Evolutionary conservation across 2,329 filamentous ascomycete genomes (phyloP).

Genomic region (Alternaria rosae): DNA sequence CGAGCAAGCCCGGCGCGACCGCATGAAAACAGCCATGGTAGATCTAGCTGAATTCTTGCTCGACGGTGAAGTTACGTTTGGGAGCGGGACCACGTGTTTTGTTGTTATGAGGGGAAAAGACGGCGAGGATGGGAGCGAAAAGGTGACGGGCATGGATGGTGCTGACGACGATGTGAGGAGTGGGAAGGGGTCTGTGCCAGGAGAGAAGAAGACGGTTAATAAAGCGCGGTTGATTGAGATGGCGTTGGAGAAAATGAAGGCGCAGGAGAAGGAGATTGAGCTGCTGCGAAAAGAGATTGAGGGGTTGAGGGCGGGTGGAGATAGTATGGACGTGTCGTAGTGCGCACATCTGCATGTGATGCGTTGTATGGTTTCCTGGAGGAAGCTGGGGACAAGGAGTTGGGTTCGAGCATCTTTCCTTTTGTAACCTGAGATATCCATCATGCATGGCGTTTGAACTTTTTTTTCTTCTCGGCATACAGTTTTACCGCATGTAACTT

Average conservation of each 20-base stretch:
- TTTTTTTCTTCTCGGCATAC: not conserved
- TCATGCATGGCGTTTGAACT: conserved; percentile 3
- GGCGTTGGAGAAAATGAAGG: conserved; percentile 42
- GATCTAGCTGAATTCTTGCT: conserved; percentile 39
- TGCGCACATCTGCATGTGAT: not conserved
- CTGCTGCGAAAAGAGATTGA: conserved; percentile 35
- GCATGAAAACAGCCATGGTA: conserved; percentile 44
- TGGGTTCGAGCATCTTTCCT: not conserved
- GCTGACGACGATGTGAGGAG: conserved; percentile 1
- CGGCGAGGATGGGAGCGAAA: conserved; percentile 2
- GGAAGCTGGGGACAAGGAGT: not conserved
- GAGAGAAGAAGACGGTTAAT: conserved; percentile 41
- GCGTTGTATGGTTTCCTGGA: not conserved
- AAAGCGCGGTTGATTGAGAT: conserved; percentile 42
- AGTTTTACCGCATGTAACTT: not conserved
- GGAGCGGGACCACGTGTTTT: conserved; percentile 41
- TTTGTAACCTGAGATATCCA: conserved; percentile 7
- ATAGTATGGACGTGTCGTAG: conserved; percentile 36
- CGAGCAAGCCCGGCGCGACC: conserved; percentile 42
- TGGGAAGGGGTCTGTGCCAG: conserved; percentile 15
- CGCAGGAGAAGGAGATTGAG: conserved; percentile 40
- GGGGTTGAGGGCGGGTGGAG: conserved; percentile 20
- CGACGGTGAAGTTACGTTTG: conserved; percentile 43
- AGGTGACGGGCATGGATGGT: not conserved
- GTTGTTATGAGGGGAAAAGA: conserved; percentile 35